Base-by-base conservation (phyloP, 495 filamentous ascomycete species). In the Aspergillus carlsbadensis region DNA sequence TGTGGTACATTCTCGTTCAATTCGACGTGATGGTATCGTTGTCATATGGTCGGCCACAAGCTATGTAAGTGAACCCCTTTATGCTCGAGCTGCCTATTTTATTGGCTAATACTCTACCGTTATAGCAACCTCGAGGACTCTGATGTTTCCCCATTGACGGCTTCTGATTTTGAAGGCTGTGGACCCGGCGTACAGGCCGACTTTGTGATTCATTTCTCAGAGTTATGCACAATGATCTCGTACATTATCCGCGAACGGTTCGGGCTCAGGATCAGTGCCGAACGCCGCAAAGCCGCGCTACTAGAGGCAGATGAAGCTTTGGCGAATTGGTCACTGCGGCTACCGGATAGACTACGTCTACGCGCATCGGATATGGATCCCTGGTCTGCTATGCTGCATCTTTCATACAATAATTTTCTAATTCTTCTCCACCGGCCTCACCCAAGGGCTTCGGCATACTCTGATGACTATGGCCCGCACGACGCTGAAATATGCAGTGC, bases 371-470 rank as follows among this genome's bases (percentile, higher is more conserved):
- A 75, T 39, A 74, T 75, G 71, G 75, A 78, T 44, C 69, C 74
- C 8, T 81, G 77, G 77, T 74, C 70, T 42, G 71, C 72, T 20
- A 77, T 74, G 71, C 71, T 81, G 39, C 78, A 80, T 59, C 56
- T 81, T 11, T 76, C 73, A 10, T 81, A 79, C 49, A 79, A 79
- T 59, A 78, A 78, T 43, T 74, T 78, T 57, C 67, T 80, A n/a
- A 76, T 80, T 40, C 65, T 78, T 10, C 65, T 79, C n/a, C 75
- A 80, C 66, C 73, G 76, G 44, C 76, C 76, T 10, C 76, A 79
- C 57, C 73, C 72, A 47, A 62, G 69, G 56, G 71, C 71, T 24
- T 75, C 75, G 1, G 73, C 74, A 2, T 73, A 75, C 46, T 76
- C 74, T 13, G 72, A 77, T 33, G 72, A 77, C 54, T 77, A 76